Conservation (phyloP, 1,139 yeast genomes). For the Pichia sp. region DNA sequence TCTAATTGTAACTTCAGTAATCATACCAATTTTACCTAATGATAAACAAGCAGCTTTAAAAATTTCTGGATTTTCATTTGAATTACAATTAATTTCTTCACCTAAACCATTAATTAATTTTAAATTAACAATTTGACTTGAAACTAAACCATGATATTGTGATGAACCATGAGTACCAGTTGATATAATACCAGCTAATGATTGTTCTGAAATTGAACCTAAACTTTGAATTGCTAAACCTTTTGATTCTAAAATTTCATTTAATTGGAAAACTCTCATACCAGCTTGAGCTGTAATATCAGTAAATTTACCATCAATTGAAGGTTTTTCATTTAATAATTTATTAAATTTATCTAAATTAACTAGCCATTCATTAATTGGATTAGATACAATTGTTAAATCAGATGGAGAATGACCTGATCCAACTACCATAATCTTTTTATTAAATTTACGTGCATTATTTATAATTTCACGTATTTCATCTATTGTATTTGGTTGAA, state of each 20-base stretch:
- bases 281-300: conserved; percentile 96
- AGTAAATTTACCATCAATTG: conserved; percentile 55
- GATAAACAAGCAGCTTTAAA: conserved; percentile 85
- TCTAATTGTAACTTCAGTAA: conserved; percentile 81
- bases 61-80: conserved; percentile 57
- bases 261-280: conserved; percentile 70
- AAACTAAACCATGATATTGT: conserved; percentile 83
- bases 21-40: conserved; percentile 86
- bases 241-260: conserved; percentile 53
- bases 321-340: conserved; percentile 39
- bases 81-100: conserved; percentile 62
- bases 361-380: conserved; percentile 67
- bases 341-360: conserved; percentile 71
- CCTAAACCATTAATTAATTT: conserved; percentile 72
- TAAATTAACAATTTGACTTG: conserved; percentile 79
- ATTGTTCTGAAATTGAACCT: conserved; percentile 93
- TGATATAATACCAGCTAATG: conserved; percentile 87
- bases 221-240: conserved; percentile 82
- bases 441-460: conserved; percentile 52
- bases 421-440: conserved; percentile 81
- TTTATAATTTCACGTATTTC: conserved; percentile 61
- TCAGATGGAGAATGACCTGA: conserved; percentile 95
- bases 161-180: conserved; percentile 98
- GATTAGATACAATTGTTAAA: conserved; percentile 62
- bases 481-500: conserved; percentile 65